Base-by-base conservation (phyloP, 768 basidiomycete genomes). In the Russula griseocarnosa region DNA sequence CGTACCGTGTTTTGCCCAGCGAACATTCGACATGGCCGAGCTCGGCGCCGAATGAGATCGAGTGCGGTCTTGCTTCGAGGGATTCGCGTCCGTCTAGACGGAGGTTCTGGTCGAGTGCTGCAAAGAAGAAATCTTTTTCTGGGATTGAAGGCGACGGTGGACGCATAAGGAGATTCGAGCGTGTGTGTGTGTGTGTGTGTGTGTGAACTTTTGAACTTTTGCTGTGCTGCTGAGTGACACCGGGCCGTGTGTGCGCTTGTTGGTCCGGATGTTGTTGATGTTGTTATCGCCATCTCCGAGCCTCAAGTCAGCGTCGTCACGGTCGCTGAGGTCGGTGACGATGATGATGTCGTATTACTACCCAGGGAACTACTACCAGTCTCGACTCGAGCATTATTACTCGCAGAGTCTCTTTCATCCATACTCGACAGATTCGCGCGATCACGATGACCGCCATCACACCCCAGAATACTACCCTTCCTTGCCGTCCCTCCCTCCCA, bases 21-120 rank as follows among this genome's bases (percentile, higher is more conserved):
- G 84, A 77, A 69, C 92, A 94, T 71, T 95, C 90, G 11, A 95
- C 92, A 81, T 86, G 91, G 30, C 94, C 95, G 36, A 95, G 79
- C 68, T 93, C 90, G 18, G 86, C 82, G 8, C 90, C 90, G 75
- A 96, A 98, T 1, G 79, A 82, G 47, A 98, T 76, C 7, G 76
- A 74, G 13, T 88, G 83, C 6, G 79, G 74, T 20, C 96, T 81
- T 70, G 85, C 75, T 69, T 96, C 86, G 22, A 92, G 76, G 24
- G 82, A 79, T 53, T 79, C 72, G 26, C 94, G 82, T 5, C 93
- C 94, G 78, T 96, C 95, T 5, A 95, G 76, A 50, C 92, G 81
- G 30, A 92, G 77, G 0, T 86, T 86, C 69, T 94, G 82, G 68
- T 87, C 86, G n/a, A 98, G 77, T 22, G 93, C 84, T 14, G 78